A percentile compares a stretch with the other conserved stretches of the same genome.
phyloP scores from a whole-genome alignment of 495 filamentous ascomycete species.

The Hypoxylon fuscum region DNA sequence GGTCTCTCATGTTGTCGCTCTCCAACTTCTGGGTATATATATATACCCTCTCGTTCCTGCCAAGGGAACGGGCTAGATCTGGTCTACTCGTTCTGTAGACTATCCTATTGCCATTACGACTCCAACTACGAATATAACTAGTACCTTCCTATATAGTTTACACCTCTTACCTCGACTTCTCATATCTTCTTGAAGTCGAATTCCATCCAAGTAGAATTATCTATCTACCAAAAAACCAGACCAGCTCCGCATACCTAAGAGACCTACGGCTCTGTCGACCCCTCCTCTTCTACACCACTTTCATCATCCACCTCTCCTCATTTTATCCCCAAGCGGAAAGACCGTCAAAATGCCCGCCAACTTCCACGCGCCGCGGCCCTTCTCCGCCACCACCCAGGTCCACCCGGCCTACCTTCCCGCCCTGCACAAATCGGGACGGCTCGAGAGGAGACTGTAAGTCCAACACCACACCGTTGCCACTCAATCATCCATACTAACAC shows the following conservation, averaged over 20 bases:
- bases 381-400: conserved; percentile 54
- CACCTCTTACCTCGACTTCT: background rate
- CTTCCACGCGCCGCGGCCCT: conserved; percentile 38
- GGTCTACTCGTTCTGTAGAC: background rate
- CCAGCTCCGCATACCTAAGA: background rate
- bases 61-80: conserved; percentile 15
- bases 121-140: background rate
- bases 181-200: background rate
- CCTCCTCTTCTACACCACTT: no score
- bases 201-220: background rate
- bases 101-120: background rate
- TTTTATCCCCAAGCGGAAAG: background rate
- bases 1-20: conserved; percentile 2
- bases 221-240: no score
- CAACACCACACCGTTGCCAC: background rate
- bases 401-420: conserved; percentile 55
- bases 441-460: conserved; percentile 50
- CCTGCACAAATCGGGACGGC: conserved; percentile 44
- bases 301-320: background rate
- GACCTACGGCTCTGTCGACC: background rate
- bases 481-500: conserved; percentile 14
- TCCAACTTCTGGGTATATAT: conserved; percentile 4
- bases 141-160: no score
- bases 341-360: conserved; percentile 40
- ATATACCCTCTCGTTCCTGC: conserved; percentile 13